Base-by-base conservation (phyloP, 1,139 yeast genomes). In the Hanseniaspora uvarum region DNA sequence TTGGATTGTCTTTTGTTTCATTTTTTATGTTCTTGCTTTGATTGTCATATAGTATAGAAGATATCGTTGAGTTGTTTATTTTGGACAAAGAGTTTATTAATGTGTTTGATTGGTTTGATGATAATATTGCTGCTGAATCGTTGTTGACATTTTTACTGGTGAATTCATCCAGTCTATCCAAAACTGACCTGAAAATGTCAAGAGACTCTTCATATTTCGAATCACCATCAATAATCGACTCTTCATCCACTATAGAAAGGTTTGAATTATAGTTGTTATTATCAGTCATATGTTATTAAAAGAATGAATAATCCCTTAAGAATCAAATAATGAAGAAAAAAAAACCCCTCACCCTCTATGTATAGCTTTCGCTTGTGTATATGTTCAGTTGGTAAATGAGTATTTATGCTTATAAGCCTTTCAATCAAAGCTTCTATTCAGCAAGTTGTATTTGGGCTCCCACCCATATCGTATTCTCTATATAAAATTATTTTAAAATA, bases 21-120 rank as follows among this genome's bases (percentile, higher is more conserved):
- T n/a, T 24, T 10, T 31, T 26, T 3, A 12, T 30, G 19, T 33
- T 26, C 11, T 39, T 39, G 18, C 8, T 11, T 6, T 18, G 12
- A 5, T 26, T 36, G 4, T 37, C 47, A 11, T 41, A 10, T 2
- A 49, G 10, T 5, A 50, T 43, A 4, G 53, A 50, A 4, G 53
- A 50, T n/a, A 50, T 50, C 10, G 53, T 50, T 23, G 53, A 43
- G 16, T 37, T 44, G 30, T 50, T 43, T 16, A 50, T 50, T 37
- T 41, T 50, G 6, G 53, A 50, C 12, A 50, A 31, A 7, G 48
- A 43, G 26, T 43, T 43, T 3, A 50, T 50, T 1, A 50, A 39
- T 10, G 53, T 50, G 8, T 37, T 37, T 14, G 48, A 43, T 23
- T 50, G 53, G 31, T 43, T 50, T 16, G 53, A 50, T 18, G 53